Conservation (phyloP, 768 basidiomycete species). For the Grammothele lineata region DNA sequence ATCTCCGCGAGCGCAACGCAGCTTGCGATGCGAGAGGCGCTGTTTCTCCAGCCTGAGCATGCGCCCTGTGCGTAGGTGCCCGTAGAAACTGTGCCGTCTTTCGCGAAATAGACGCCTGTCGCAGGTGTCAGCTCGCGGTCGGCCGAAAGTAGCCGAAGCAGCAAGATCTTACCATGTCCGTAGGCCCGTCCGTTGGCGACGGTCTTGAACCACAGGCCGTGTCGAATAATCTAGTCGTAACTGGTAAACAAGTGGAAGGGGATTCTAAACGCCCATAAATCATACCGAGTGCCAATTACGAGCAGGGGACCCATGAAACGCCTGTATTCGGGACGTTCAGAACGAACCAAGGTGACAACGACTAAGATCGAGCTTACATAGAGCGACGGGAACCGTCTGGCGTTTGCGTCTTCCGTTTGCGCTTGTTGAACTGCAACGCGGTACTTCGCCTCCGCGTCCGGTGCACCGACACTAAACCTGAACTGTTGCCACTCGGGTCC, state of each 20-base stretch:
- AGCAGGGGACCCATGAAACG: constrained; percentile 64
- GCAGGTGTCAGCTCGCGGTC: neutral
- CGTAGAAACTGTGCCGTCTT: constrained; percentile 49
- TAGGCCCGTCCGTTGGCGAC: constrained; percentile 56
- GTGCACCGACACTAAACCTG: constrained; percentile 65
- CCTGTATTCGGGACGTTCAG: constrained; percentile 30
- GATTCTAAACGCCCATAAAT: neutral
- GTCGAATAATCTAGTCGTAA: constrained; percentile 60
- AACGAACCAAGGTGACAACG: neutral
- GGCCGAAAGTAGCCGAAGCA: too few species aligned
- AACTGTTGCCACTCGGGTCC: constrained; percentile 57
- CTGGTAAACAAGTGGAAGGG: neutral
- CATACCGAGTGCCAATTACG: constrained; percentile 70
- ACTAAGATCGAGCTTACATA: constrained; percentile 23
- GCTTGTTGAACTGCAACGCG: constrained; percentile 40
- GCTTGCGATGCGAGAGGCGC: constrained; percentile 39
- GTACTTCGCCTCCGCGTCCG: constrained; percentile 69
- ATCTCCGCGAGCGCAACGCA: constrained; percentile 63
- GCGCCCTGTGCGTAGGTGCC: constrained; percentile 33
- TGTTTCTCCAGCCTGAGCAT: constrained; percentile 47
- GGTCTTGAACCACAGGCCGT: constrained; percentile 62
- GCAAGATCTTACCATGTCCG: constrained; percentile 58
- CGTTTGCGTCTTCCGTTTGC: constrained; percentile 34
- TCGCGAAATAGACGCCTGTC: constrained; percentile 64
- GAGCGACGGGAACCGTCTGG: constrained; percentile 37